Conservation (phyloP, 768 basidiomycete species). For the Agaricus subrufescens region DNA sequence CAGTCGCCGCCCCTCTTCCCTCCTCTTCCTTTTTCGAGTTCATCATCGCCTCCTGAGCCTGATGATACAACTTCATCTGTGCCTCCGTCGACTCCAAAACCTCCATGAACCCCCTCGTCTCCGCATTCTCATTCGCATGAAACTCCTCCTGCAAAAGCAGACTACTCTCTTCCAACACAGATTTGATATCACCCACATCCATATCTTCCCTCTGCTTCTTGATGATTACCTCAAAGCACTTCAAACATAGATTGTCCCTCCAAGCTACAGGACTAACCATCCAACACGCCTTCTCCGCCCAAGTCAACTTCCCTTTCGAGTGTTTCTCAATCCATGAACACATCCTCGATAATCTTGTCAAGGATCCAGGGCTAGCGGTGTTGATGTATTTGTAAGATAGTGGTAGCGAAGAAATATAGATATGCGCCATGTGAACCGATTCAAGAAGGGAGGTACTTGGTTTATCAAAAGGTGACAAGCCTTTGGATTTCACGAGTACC, state of each 20-base stretch:
- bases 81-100: conserved; percentile 37
- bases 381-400: conserved; percentile 34
- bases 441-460: conserved; percentile 22
- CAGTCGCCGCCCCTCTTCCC: neutral
- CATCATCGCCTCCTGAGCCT: conserved; percentile 4
- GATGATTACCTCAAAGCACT: conserved; percentile 6
- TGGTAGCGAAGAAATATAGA: conserved; percentile 42
- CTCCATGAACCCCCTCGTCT: conserved; percentile 31
- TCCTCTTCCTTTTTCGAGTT: neutral
- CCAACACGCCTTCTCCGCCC: conserved; percentile 30
- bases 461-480: neutral
- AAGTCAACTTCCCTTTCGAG: conserved; percentile 21
- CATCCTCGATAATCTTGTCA: conserved; percentile 17
- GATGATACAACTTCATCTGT: conserved; percentile 24
- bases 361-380: neutral
- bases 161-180: conserved; percentile 41
- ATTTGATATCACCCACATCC: conserved; percentile 20
- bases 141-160: conserved; percentile 15
- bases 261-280: conserved; percentile 52
- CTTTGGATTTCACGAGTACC: too few species aligned
- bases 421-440: conserved; percentile 44
- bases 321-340: conserved; percentile 34
- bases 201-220: conserved; percentile 4
- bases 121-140: conserved; percentile 35
- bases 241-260: conserved; percentile 31